phyloP scores from a whole-genome alignment of 768 basidiomycete genomes.

The Cystofilobasidium bisporidii region DNA sequence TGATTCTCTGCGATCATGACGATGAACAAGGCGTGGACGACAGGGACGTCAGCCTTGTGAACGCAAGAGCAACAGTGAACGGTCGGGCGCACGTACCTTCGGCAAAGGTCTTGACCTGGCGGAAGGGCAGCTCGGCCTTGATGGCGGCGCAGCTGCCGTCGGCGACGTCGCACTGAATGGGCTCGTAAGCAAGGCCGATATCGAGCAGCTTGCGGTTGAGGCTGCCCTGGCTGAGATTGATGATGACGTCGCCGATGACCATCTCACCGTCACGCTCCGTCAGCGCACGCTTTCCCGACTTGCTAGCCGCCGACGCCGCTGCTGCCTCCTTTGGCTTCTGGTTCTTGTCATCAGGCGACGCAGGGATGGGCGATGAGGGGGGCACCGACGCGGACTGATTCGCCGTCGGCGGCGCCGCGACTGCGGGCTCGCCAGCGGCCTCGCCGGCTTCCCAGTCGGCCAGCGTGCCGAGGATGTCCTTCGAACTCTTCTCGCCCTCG shows the following conservation, averaged over 20 bases:
- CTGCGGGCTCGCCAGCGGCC: not conserved
- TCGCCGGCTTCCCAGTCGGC: not conserved
- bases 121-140: conserved; percentile 31
- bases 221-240: conserved; percentile 7
- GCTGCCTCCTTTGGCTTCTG: not conserved
- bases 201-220: conserved; percentile 30
- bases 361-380: too few species aligned
- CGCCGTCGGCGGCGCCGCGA: too few species aligned
- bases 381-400: too few species aligned
- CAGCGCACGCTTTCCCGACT: not conserved
- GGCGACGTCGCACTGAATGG: conserved; percentile 18
- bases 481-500: not conserved
- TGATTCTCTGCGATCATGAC: conserved; percentile 19
- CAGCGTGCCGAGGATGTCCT: conserved; percentile 7
- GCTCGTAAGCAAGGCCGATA: conserved; percentile 33
- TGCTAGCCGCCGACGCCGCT: not conserved
- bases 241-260: conserved; percentile 1
- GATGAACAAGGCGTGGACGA: not conserved
- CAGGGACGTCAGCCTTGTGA: too few species aligned
- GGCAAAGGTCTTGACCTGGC: conserved; percentile 30
- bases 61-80: too few species aligned
- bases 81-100: conserved; percentile 30
- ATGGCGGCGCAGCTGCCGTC: conserved; percentile 38
- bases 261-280: not conserved
- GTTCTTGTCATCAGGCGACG: too few species aligned